Evolutionary conservation across 2,329 filamentous ascomycete genomes (phyloP).

Genomic region (Colletotrichum theobromicola): DNA sequence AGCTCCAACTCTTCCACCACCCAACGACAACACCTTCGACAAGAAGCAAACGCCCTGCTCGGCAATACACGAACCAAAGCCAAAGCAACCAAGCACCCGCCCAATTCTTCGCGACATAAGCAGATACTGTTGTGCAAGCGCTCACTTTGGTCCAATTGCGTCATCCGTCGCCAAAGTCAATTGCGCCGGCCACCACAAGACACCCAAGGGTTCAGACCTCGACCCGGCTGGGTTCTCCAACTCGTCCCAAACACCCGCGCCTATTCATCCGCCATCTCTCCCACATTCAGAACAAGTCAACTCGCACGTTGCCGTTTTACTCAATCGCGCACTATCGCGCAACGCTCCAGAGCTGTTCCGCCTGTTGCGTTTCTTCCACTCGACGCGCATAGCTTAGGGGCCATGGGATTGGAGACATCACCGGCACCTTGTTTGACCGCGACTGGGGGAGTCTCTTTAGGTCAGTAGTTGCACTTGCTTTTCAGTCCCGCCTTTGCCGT

Average conservation of each 20-base stretch:
- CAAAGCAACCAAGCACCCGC: neutral
- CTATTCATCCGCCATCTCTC: neutral
- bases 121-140: neutral
- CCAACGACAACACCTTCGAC: neutral
- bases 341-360: neutral
- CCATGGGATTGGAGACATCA: constrained; percentile 22
- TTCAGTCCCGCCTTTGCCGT: neutral
- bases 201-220: neutral
- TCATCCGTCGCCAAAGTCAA: neutral
- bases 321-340: neutral
- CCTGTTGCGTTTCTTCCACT: constrained; percentile 1
- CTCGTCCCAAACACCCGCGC: neutral
- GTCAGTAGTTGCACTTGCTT: constrained; percentile 5
- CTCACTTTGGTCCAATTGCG: neutral
- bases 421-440: constrained; percentile 10
- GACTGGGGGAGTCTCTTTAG: constrained; percentile 16
- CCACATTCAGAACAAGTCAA: neutral
- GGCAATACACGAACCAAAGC: neutral
- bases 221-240: neutral
- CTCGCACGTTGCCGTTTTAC: neutral
- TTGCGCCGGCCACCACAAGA: neutral
- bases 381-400: constrained; percentile 3
- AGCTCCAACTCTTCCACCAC: constrained; percentile 1
- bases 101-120: neutral
- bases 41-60: neutral